Conservation (phyloP, 2,329 filamentous ascomycete species). For the Aspergillus awamori region DNA sequence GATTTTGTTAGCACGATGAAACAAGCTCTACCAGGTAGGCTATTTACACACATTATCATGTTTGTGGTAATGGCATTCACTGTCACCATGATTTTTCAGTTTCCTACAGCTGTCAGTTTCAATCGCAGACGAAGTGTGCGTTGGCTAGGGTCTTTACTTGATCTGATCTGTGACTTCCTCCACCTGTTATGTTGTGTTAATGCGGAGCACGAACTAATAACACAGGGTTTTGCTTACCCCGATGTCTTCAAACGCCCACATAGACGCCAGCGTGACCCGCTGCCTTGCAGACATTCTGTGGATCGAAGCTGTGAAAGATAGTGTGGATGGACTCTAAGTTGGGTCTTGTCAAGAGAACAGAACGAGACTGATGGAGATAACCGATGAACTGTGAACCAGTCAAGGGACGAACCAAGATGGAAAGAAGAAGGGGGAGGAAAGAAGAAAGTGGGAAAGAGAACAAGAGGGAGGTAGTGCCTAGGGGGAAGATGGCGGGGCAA, state of each 20-base stretch:
- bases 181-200: conserved; percentile 23
- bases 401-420: background rate
- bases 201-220: background rate
- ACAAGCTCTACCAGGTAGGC: too few species aligned
- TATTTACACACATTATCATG: conserved; percentile 26
- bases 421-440: background rate
- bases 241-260: conserved; percentile 37
- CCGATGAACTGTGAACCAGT: background rate
- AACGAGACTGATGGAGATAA: background rate
- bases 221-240: conserved; percentile 26
- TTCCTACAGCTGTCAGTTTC: conserved; percentile 17
- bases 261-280: conserved; percentile 34
- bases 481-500: conserved; percentile 4
- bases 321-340: background rate
- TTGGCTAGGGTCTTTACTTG: conserved; percentile 19
- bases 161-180: conserved; percentile 27
- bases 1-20: background rate
- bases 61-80: conserved; percentile 28
- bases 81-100: conserved; percentile 8
- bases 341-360: background rate
- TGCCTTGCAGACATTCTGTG: conserved; percentile 21
- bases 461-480: background rate
- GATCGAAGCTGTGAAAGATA: background rate
- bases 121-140: background rate
- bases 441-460: background rate